Evolutionary conservation across 1,139 yeast genomes (phyloP).

Genomic region (Nakaseomyces uthaithaninus): DNA sequence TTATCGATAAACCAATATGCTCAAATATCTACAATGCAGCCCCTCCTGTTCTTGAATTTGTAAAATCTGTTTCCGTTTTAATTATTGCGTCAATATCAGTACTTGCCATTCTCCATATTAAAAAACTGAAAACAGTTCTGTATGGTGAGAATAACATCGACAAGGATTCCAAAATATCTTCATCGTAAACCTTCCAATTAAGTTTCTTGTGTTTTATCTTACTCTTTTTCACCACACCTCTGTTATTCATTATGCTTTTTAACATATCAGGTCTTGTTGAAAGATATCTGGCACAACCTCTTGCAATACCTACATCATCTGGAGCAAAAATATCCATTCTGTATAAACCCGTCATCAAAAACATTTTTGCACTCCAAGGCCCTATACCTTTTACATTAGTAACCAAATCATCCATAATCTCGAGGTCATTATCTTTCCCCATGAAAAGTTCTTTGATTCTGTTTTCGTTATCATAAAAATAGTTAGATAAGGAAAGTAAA

Average conservation of each 20-base stretch:
- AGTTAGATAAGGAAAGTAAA: conserved; percentile 51
- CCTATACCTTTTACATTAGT: conserved; percentile 69
- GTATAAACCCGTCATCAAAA: conserved; percentile 58
- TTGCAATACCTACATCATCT: conserved; percentile 76
- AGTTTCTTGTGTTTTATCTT: conserved; percentile 35
- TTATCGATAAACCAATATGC: too few relatives aligned
- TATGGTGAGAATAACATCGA: conserved; percentile 61
- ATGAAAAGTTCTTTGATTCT: conserved; percentile 40
- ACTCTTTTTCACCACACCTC: conserved; percentile 31
- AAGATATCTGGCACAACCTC: conserved; percentile 66
- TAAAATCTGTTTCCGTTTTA: conserved; percentile 22
- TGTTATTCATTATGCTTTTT: conserved; percentile 35
- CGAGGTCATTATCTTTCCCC: conserved; percentile 35
- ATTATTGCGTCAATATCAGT: conserved; percentile 49
- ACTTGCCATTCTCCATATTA: conserved; percentile 63
- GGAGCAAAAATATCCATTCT: conserved; percentile 65
- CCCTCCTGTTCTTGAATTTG: conserved; percentile 1
- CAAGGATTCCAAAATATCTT: conserved; percentile 46
- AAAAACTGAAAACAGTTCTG: conserved; percentile 57
- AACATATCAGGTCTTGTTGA: conserved; percentile 47
- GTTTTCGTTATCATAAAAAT: conserved; percentile 39
- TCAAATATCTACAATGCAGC: background rate
- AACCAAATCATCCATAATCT: conserved; percentile 48
- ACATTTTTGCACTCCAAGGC: conserved; percentile 89
- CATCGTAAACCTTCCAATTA: conserved; percentile 55